A percentile compares a stretch with the other conserved stretches of the same genome.
These are phyloP conservation scores for Gaertneriomyces semiglobifer DNA, from an alignment of 192 early-diverging fungal species.

Conservation along the genomic window DNA sequence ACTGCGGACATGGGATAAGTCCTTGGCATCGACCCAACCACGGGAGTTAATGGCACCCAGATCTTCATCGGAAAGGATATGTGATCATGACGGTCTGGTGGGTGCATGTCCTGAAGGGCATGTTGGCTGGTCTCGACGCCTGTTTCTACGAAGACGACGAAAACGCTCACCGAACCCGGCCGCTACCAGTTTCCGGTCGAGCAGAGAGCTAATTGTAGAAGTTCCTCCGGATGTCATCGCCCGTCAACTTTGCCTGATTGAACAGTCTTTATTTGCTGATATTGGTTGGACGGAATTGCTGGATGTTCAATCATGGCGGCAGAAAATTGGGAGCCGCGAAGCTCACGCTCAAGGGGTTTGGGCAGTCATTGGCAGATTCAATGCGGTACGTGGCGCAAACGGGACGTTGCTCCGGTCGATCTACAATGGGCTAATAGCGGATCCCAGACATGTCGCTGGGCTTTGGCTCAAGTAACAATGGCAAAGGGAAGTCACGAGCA, in stretches of 20 bases:
- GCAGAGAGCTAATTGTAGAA: not conserved
- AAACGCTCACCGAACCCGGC: too few relatives aligned
- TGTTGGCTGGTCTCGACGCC: not conserved
- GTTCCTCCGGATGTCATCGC: conserved; percentile 16
- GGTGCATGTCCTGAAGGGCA: not conserved
- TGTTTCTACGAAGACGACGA: not conserved
- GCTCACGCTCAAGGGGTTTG: conserved; percentile 14
- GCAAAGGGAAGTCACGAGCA: conserved; percentile 4
- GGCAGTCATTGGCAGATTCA: conserved; percentile 24
- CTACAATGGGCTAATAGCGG: not conserved
- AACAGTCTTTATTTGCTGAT: conserved; percentile 6
- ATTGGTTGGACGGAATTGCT: conserved; percentile 20
- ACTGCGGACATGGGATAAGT: too few relatives aligned
- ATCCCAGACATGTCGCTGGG: conserved; percentile 23
- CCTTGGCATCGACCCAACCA: too few relatives aligned
- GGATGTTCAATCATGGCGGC: conserved; percentile 6
- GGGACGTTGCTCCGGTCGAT: not conserved
- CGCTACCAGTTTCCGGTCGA: too few relatives aligned
- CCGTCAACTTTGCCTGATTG: conserved; percentile 15
- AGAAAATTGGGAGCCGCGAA: not conserved
- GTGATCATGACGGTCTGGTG: too few relatives aligned
- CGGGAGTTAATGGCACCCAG: too few relatives aligned
- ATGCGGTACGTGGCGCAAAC: not conserved
- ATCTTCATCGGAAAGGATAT: too few relatives aligned
- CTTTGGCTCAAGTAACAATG: conserved; percentile 1